Base-by-base conservation (phyloP, 192 early-diverging fungal genomes). In the Podila verticillata region DNA sequence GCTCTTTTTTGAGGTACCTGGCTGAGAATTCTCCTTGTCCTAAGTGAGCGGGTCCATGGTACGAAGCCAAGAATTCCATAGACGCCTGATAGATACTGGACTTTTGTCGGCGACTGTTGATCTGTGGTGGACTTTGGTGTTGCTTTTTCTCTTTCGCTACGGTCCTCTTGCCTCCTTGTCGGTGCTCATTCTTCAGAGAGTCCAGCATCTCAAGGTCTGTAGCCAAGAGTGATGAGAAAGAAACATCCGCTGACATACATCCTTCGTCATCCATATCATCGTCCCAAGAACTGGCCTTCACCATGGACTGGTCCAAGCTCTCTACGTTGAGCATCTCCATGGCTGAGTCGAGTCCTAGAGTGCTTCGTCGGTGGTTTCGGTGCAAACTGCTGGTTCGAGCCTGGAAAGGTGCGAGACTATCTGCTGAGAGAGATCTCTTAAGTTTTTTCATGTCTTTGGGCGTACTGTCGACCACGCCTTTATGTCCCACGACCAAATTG, bases 141-240 rank as follows among this genome's bases (percentile, higher is more conserved):
- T 30, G 54, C 35, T 47, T 26, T 24, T 54, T 54, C 51, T 54
- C 51, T 26, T 54, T 54, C 17, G 24, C 24, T 3, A n/a, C 8
- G n/a, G 51, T 54, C 24, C 22, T 54, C 20, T n/a, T 26, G 24
- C 51, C 51, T 54, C 51, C 51, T 26, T 54, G 51, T 7, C 22
- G 51, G 24, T 54, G 51, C 24, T 54, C 51, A n/a, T 54, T 26
- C 51, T 54, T 54, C 51, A 54, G 24, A 8, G 51, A 54, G n/a
- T 54, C 22, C 7, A 54, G 51, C 51, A 54, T 54, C 51, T 54
- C 51, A 54, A 54, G 51, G 6, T 54, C 51, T 24, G 51, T 54
- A 1, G 51, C 51, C n/a, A 54, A n/a, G 51, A 54, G 51, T 24
- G 51, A 54, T 9, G 51, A 54, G n/a, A 54, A n/a, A 22, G 51